Percentiles rank a stretch among this genome's conserved stretches.
phyloP scores from a whole-genome alignment of 2,329 filamentous ascomycete genomes.

The Aspergillus versicolor region DNA sequence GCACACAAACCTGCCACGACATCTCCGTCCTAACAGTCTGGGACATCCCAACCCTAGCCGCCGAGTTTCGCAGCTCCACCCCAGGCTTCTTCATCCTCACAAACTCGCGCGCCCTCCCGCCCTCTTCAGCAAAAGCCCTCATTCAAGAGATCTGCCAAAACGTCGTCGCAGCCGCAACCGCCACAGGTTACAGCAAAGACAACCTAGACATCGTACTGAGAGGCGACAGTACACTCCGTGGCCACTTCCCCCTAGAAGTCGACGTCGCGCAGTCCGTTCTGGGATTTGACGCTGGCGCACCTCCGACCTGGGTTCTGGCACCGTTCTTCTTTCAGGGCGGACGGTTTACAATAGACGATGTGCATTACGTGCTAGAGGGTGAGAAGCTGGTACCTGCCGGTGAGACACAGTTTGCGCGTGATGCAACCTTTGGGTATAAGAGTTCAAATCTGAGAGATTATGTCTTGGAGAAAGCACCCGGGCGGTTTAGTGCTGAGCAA shows the following conservation, averaged over 20 bases:
- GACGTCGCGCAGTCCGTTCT: conserved; percentile 53
- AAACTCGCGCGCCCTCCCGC: conserved; percentile 58
- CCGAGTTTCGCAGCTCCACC: conserved; percentile 44
- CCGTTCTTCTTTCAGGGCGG: conserved; percentile 63
- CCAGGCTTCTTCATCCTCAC: conserved; percentile 61
- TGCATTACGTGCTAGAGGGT: conserved; percentile 59
- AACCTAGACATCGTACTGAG: conserved; percentile 57
- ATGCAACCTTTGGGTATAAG: conserved; percentile 59
- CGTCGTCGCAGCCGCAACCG: conserved; percentile 45
- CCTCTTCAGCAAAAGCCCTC: conserved; percentile 47
- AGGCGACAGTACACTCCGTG: conserved; percentile 57
- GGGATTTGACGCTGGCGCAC: conserved; percentile 49
- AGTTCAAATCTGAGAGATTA: conserved; percentile 56
- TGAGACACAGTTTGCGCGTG: conserved; percentile 56
- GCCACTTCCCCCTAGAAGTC: conserved; percentile 57
- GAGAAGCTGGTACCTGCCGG: conserved; percentile 51
- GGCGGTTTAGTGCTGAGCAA: conserved; percentile 38
- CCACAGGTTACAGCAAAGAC: conserved; percentile 26
- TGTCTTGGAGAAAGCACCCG: conserved; percentile 54
- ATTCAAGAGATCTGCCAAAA: conserved; percentile 54
- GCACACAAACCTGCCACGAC: conserved; percentile 62
- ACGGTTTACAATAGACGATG: conserved; percentile 56
- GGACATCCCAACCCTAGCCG: conserved; percentile 46
- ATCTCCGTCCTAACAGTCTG: conserved; percentile 57
- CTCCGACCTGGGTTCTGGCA: conserved; percentile 47